These are phyloP conservation scores for Fusarium incarnatum DNA, from an alignment of 2,329 filamentous ascomycete genomes.

Conservation along the genomic window DNA sequence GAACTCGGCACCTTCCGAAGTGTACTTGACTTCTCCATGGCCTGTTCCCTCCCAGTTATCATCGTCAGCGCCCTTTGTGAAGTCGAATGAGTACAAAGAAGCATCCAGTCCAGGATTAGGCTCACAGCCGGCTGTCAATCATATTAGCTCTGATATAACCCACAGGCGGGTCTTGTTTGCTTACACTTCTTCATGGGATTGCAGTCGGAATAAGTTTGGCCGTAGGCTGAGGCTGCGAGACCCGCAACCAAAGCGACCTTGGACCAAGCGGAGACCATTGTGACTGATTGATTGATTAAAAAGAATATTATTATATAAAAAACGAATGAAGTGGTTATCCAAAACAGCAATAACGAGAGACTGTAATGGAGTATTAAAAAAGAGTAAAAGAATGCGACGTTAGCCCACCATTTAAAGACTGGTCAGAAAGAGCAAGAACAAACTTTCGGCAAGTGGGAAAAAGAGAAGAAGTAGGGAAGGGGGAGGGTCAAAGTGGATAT, in stretches of 20 bases:
- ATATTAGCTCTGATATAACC: neutral
- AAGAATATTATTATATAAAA: neutral
- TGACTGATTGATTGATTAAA: neutral
- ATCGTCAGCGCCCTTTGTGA: conserved; percentile 37
- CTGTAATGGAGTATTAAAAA: conserved; percentile 5
- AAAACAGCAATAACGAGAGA: conserved; percentile 4
- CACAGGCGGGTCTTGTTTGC: neutral
- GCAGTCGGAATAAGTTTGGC: conserved; percentile 36
- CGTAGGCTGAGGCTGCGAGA: conserved; percentile 23
- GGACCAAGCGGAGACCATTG: conserved; percentile 20
- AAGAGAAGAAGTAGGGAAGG: neutral
- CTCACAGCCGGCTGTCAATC: conserved; percentile 5
- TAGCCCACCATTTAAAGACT: conserved; percentile 3
- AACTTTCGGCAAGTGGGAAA: conserved; percentile 26
- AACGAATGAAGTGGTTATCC: conserved; percentile 5
- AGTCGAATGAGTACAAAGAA: conserved; percentile 38
- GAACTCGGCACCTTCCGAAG: conserved; percentile 42
- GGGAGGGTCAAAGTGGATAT: conserved; percentile 14
- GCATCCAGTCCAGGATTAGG: conserved; percentile 24
- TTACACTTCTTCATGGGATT: conserved; percentile 39
- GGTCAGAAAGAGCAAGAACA: conserved; percentile 7
- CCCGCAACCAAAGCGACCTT: conserved; percentile 21
- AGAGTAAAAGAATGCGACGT: conserved; percentile 16
- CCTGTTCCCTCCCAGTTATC: conserved; percentile 39
- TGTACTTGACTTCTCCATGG: conserved; percentile 35